Percentiles rank a stretch among this genome's conserved stretches.
Conservation (phyloP, 2,329 filamentous ascomycete genomes). For the Aureobasidium sp. region DNA sequence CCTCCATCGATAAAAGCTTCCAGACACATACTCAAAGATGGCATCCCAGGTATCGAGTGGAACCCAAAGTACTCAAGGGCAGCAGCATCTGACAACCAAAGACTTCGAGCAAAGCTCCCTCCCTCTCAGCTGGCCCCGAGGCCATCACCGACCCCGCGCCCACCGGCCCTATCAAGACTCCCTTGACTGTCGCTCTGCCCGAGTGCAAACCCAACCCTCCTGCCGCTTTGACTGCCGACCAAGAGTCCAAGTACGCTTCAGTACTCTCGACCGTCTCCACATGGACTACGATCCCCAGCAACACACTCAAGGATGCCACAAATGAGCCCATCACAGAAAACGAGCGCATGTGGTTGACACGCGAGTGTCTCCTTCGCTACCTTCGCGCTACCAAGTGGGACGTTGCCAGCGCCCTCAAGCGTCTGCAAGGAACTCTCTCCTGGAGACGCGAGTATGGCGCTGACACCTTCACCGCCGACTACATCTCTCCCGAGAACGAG, state of each 20-base stretch:
- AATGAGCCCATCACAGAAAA: constrained; percentile 61
- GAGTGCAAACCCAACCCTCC: constrained; percentile 48
- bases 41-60: neutral
- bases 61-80: neutral
- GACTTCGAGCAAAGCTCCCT: constrained; percentile 13
- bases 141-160: constrained; percentile 17
- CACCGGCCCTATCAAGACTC: constrained; percentile 25
- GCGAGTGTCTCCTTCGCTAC: constrained; percentile 86
- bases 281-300: constrained; percentile 63
- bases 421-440: constrained; percentile 69
- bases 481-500: constrained; percentile 89
- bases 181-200: constrained; percentile 30
- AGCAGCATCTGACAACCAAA: neutral
- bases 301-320: constrained; percentile 48
- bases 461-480: constrained; percentile 67
- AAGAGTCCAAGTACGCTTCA: constrained; percentile 71
- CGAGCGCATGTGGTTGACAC: constrained; percentile 84
- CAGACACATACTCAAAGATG: neutral
- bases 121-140: constrained; percentile 19
- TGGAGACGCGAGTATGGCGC: constrained; percentile 91
- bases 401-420: constrained; percentile 62
- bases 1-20: neutral
- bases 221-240: constrained; percentile 60
- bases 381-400: constrained; percentile 91
- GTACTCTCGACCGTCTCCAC: constrained; percentile 60